phyloP scores from a whole-genome alignment of 2,329 filamentous ascomycete genomes.

The Xylariaceae sp. region DNA sequence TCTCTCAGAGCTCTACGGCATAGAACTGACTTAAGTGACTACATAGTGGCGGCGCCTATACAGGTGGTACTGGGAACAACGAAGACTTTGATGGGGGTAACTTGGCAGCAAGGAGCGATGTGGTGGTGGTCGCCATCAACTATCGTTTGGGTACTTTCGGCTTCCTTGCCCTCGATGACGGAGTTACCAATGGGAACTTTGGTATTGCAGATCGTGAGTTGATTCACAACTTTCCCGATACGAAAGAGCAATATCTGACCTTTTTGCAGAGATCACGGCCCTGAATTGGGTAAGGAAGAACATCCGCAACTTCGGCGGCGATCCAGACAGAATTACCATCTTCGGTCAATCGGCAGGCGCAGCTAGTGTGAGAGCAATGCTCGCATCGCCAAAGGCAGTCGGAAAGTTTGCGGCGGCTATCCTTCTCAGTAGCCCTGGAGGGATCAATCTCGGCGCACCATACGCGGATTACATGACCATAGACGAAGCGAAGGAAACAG shows the following conservation, averaged over 20 bases:
- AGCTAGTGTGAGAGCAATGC: conserved; percentile 44
- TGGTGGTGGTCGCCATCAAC: conserved; percentile 56
- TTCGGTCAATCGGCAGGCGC: conserved; percentile 53
- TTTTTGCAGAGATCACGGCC: conserved; percentile 36
- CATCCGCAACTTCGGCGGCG: conserved; percentile 51
- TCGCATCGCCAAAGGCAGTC: conserved; percentile 43
- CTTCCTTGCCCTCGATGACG: conserved; percentile 49
- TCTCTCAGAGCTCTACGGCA: not conserved
- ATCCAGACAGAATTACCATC: conserved; percentile 50
- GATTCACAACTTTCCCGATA: not conserved
- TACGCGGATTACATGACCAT: conserved; percentile 57
- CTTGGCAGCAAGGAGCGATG: conserved; percentile 52
- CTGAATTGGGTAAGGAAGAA: conserved; percentile 47
- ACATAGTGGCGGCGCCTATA: conserved; percentile 48
- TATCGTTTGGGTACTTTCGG: conserved; percentile 55
- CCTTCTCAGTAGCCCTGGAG: conserved; percentile 38
- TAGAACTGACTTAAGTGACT: not conserved
- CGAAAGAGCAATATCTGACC: not conserved
- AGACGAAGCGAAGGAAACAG: conserved; percentile 43
- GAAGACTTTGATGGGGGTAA: conserved; percentile 47
- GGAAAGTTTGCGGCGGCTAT: conserved; percentile 47
- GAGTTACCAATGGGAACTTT: conserved; percentile 44
- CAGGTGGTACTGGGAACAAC: conserved; percentile 40
- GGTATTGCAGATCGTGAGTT: conserved; percentile 40
- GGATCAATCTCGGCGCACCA: conserved; percentile 48